A percentile compares a stretch with the other conserved stretches of the same genome.
These are phyloP conservation scores for Telfairia occidentalis DNA, from an alignment of 331 rosid species.

Conservation along the genomic window DNA sequence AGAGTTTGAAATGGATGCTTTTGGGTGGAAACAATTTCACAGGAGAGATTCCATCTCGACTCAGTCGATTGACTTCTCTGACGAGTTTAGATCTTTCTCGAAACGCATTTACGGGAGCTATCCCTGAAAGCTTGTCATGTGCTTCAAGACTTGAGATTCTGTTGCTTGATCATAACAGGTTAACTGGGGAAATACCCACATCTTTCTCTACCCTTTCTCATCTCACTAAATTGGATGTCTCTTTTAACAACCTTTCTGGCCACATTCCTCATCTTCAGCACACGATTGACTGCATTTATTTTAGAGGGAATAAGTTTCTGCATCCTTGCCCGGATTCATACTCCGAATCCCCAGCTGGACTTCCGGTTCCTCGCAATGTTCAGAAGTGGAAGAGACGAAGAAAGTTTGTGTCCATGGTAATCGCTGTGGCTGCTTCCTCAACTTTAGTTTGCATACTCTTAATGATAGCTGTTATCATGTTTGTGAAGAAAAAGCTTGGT, in stretches of 20 bases:
- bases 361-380: neutral
- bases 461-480: neutral
- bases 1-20: slow-evolving; percentile 27
- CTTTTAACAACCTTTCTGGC: slow-evolving; percentile 29
- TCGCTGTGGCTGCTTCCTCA: slow-evolving; percentile 2
- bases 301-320: slow-evolving; percentile 20
- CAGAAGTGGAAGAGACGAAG: slow-evolving; percentile 6
- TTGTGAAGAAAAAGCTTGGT: slow-evolving; percentile 17
- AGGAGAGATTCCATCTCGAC: slow-evolving; percentile 28
- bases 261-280: slow-evolving; percentile 17
- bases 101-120: slow-evolving; percentile 28
- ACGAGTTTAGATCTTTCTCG: slow-evolving; percentile 29
- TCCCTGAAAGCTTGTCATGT: slow-evolving; percentile 23
- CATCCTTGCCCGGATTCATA: slow-evolving; percentile 18
- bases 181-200: slow-evolving; percentile 23
- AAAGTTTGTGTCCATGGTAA: neutral
- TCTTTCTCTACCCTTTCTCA: slow-evolving; percentile 19
- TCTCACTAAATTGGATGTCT: slow-evolving; percentile 21
- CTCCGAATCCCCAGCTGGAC: slow-evolving; percentile 16
- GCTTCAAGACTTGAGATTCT: slow-evolving; percentile 28
- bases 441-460: neutral
- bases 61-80: slow-evolving; percentile 21
- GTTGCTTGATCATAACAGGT: slow-evolving; percentile 25
- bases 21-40: slow-evolving; percentile 30
- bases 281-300: slow-evolving; percentile 22